A percentile compares a stretch with the other conserved stretches of the same genome.
Evolutionary conservation across 139 green algal species (phyloP).

Genomic region (Protoeuglena noctilucae): DNA sequence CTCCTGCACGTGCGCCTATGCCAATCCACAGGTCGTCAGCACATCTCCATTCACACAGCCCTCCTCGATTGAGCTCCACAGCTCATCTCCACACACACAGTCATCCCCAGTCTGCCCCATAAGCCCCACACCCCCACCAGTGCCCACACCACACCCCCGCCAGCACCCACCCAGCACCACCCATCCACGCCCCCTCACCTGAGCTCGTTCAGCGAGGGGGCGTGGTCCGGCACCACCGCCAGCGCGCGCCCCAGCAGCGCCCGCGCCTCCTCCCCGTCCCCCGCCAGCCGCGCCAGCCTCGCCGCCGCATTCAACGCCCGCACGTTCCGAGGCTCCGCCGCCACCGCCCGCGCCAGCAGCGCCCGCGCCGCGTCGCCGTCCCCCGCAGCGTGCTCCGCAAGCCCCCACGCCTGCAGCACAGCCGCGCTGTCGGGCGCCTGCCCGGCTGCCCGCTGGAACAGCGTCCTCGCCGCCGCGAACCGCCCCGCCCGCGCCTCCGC

Average conservation of each 20-base stretch:
- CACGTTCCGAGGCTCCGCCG: conserved; percentile 3
- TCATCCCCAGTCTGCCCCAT: too few relatives aligned
- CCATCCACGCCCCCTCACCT: too few relatives aligned
- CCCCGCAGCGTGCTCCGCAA: conserved; percentile 25
- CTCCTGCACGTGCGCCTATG: too few relatives aligned
- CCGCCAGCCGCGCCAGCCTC: conserved; percentile 16
- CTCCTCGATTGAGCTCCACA: too few relatives aligned
- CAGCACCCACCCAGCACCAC: too few relatives aligned
- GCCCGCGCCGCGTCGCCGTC: conserved; percentile 18
- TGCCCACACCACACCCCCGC: too few relatives aligned
- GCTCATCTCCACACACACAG: too few relatives aligned
- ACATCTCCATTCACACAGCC: too few relatives aligned
- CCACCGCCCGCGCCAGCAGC: conserved; percentile 20
- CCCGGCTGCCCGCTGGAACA: conserved; percentile 15
- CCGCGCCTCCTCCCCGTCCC: conserved; percentile 14
- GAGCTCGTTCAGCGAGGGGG: conserved; percentile 12
- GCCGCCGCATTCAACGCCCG: conserved; percentile 2
- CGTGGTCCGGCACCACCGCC: conserved; percentile 10
- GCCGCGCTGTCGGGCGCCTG: conserved; percentile 12
- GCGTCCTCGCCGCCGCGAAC: conserved; percentile 3
- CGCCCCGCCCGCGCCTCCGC: conserved; percentile 15
- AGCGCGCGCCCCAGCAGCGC: conserved; percentile 19
- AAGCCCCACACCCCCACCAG: too few relatives aligned
- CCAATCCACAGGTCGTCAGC: too few relatives aligned
- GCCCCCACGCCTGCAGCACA: conserved; percentile 23